Evolutionary conservation across 257 asterid species (phyloP).

Genomic region (Striga asiatica): DNA sequence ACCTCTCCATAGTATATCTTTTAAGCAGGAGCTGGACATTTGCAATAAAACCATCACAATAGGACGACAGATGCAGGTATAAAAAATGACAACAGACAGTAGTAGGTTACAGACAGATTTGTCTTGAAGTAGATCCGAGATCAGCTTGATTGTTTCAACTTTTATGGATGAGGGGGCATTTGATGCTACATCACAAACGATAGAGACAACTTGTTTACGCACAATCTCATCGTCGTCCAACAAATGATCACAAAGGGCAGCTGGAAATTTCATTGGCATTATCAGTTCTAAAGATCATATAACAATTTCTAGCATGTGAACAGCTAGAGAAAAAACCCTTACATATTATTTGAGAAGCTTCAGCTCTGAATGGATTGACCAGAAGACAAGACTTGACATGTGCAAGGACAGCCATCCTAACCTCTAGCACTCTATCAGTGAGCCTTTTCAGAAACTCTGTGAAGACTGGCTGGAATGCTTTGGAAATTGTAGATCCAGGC

Average conservation of each 20-base stretch:
- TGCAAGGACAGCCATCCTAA: slow-evolving; percentile 83
- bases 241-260: slow-evolving; percentile 75
- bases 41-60: slow-evolving; percentile 20
- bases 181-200: slow-evolving; percentile 75
- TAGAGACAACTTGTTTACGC: slow-evolving; percentile 86
- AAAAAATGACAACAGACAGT: slow-evolving; percentile 1
- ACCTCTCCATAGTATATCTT: slow-evolving; percentile 81
- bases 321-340: slow-evolving; percentile 23
- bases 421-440: slow-evolving; percentile 76
- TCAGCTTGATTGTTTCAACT: slow-evolving; percentile 63
- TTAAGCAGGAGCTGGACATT: slow-evolving; percentile 67
- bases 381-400: slow-evolving; percentile 64
- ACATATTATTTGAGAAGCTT: slow-evolving; percentile 79
- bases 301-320: background rate
- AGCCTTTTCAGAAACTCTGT: slow-evolving; percentile 78
- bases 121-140: slow-evolving; percentile 91
- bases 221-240: slow-evolving; percentile 87
- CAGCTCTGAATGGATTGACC: slow-evolving; percentile 59
- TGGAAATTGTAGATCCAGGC: slow-evolving; percentile 57
- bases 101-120: slow-evolving; percentile 63
- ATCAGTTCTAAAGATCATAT: slow-evolving; percentile 22
- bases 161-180: slow-evolving; percentile 53
- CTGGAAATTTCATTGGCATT: slow-evolving; percentile 34
- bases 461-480: slow-evolving; percentile 67
- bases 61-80: slow-evolving; percentile 11